These are phyloP conservation scores for Apophysomyces elegans DNA, from an alignment of 371 early-diverging fungal species.

Conservation along the genomic window DNA sequence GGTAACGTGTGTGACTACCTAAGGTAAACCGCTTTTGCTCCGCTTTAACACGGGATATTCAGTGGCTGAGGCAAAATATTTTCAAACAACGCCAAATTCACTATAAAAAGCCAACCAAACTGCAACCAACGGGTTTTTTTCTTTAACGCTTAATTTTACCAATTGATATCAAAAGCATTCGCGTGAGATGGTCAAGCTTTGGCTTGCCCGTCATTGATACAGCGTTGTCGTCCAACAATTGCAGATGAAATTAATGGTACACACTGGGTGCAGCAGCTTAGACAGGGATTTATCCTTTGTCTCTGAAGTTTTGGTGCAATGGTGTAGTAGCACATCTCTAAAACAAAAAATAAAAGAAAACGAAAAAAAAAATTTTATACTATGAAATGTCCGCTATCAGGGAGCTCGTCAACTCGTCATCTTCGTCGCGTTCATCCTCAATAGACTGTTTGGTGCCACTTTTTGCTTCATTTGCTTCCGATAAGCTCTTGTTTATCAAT, in stretches of 20 bases:
- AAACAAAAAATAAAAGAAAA: not conserved
- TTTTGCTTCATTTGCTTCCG: not conserved
- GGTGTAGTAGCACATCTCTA: slow-evolving; percentile 4
- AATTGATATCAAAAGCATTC: slow-evolving; percentile 39
- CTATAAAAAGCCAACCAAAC: slow-evolving; percentile 2
- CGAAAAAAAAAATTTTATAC: not conserved
- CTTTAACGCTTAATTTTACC: slow-evolving; percentile 23
- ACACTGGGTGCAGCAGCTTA: slow-evolving; percentile 19
- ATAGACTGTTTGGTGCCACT: not conserved
- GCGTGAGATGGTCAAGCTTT: slow-evolving; percentile 19
- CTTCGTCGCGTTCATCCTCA: not conserved
- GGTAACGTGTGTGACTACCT: too few species aligned
- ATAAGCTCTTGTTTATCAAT: not conserved
- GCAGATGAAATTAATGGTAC: slow-evolving; percentile 13
- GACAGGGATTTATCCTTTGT: slow-evolving; percentile 1
- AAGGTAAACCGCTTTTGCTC: too few species aligned
- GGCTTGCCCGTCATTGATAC: slow-evolving; percentile 18
- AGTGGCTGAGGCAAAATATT: too few species aligned
- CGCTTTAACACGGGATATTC: too few species aligned
- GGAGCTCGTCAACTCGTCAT: not conserved
- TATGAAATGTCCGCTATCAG: not conserved
- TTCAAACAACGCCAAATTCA: too few species aligned
- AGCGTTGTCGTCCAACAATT: slow-evolving; percentile 26
- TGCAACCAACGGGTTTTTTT: not conserved
- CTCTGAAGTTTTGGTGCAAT: slow-evolving; percentile 3